Conservation (phyloP, 495 filamentous ascomycete species). For the Penicillium riverlandense region DNA sequence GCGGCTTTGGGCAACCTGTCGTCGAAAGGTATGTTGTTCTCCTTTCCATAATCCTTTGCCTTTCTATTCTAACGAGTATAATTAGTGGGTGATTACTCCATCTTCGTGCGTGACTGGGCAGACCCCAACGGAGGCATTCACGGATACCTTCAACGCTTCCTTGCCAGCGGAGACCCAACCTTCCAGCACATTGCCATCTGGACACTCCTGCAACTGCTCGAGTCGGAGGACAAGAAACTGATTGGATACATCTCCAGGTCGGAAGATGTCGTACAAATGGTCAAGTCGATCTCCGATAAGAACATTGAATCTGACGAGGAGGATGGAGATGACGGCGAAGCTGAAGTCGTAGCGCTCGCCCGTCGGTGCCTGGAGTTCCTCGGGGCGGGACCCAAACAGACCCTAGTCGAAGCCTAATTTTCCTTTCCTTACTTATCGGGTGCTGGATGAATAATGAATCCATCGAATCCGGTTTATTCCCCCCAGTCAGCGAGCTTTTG, state of each 20-base stretch:
- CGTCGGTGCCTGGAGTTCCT: slow-evolving; percentile 83
- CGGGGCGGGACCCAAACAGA: slow-evolving; percentile 52
- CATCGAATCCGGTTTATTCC: slow-evolving; percentile 14
- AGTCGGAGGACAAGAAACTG: slow-evolving; percentile 83
- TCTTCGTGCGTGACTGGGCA: slow-evolving; percentile 90
- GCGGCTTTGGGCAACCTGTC: slow-evolving; percentile 93
- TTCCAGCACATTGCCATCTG: slow-evolving; percentile 99
- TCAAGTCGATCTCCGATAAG: slow-evolving; percentile 81
- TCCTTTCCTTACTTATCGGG: slow-evolving; percentile 12
- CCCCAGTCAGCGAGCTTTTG: slow-evolving; percentile 33
- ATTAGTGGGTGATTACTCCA: slow-evolving; percentile 88
- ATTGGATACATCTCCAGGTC: slow-evolving; percentile 80
- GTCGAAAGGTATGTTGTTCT: slow-evolving; percentile 70
- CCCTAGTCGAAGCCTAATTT: slow-evolving; percentile 44
- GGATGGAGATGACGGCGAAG: slow-evolving; percentile 83
- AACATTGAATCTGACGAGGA: slow-evolving; percentile 88
- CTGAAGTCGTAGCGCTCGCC: slow-evolving; percentile 88
- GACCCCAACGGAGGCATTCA: slow-evolving; percentile 91
- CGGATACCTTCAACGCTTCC: slow-evolving; percentile 86
- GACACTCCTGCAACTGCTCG: slow-evolving; percentile 91
- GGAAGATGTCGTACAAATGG: slow-evolving; percentile 83
- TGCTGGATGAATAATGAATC: slow-evolving; percentile 32
- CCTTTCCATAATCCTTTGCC: not conserved
- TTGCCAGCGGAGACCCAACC: slow-evolving; percentile 88
- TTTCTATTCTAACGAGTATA: slow-evolving; percentile 9